Base-by-base conservation (phyloP, 208 protist genomes). In the Crithidia expoeki region DNA sequence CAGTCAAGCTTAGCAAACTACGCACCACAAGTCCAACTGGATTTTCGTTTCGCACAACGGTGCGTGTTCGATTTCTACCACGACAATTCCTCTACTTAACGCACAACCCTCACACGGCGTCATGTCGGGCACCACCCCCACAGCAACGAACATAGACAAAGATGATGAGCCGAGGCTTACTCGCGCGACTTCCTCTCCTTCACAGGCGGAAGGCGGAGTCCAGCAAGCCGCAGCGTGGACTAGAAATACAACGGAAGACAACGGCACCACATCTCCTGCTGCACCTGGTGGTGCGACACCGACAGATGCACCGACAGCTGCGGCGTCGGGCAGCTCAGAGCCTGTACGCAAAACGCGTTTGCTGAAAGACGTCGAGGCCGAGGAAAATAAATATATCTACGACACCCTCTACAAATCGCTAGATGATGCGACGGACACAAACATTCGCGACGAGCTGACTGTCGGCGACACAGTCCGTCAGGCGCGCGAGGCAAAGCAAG, bases 371-470 rank as follows among this genome's bases (percentile, higher is more conserved):
- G 74, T 90, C 17, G 81, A 93, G 79, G 68, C 53, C 19, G 74
- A 90, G 21, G 90, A 95, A 64, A 84, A 78, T 50, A 77, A 79
- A n/a, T 70, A 70, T 36, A 72, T 93, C 50, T 90, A 87, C 62
- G 75, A 88, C 27, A 60, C 70, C 1, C 79, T 93, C 7, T 95
- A 95, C 73, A 70, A 74, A 61, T 86, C 85, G 6, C 74, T 85
- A 30, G 79, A 86, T 16, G 71, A 79, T n/a, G 64, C 28, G 30
- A 58, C 28, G 4, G 62, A 81, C 40, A 64, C 23, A 4, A 53
- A 49, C 28, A 72, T 80, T 14, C 63, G 44, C 12, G 69, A 78
- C 1, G 76, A 86, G 42, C 25, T 82, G 21, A 74, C 68, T 4
- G 69, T 78, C 1, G 69, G 72, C 7, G 85, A 95, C 61, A 91